These are phyloP conservation scores for Colletotrichum sp. DNA, from an alignment of 2,329 filamentous ascomycete genomes.

Conservation along the genomic window DNA sequence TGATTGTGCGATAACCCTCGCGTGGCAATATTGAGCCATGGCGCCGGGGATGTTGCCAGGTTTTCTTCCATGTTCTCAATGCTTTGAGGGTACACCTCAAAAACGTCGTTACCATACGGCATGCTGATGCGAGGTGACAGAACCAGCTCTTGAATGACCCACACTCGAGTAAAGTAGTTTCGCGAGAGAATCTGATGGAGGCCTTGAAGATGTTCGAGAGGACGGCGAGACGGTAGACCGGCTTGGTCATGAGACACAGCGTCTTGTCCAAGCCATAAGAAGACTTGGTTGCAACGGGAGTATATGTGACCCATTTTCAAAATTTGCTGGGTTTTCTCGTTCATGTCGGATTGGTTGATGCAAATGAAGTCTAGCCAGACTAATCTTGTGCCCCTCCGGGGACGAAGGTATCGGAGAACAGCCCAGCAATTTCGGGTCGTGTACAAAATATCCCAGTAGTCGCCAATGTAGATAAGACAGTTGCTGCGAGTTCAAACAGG, in stretches of 20 bases:
- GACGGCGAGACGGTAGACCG: neutral
- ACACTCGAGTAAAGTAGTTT: neutral
- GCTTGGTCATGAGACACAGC: neutral
- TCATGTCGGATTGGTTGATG: neutral
- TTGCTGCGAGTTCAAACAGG: neutral
- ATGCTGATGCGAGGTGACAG: neutral
- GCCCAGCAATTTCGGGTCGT: neutral
- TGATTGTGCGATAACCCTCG: neutral
- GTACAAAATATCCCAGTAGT: neutral
- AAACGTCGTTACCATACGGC: neutral
- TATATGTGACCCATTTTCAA: neutral
- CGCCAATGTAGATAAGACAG: neutral
- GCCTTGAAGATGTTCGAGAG: neutral
- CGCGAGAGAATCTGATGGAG: neutral
- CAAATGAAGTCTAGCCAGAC: neutral
- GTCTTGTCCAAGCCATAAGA: neutral
- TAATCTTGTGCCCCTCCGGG: neutral
- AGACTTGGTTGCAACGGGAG: neutral
- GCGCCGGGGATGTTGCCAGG: neutral
- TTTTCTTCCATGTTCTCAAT: neutral
- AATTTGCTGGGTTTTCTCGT: neutral
- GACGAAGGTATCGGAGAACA: neutral
- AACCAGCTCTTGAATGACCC: neutral
- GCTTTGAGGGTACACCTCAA: neutral
- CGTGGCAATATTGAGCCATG: neutral